Evolutionary conservation across 2,329 filamentous ascomycete species (phyloP), one percentile per base, ranked within the genome.

Genomic region (Albifimbria verrucaria): DNA sequence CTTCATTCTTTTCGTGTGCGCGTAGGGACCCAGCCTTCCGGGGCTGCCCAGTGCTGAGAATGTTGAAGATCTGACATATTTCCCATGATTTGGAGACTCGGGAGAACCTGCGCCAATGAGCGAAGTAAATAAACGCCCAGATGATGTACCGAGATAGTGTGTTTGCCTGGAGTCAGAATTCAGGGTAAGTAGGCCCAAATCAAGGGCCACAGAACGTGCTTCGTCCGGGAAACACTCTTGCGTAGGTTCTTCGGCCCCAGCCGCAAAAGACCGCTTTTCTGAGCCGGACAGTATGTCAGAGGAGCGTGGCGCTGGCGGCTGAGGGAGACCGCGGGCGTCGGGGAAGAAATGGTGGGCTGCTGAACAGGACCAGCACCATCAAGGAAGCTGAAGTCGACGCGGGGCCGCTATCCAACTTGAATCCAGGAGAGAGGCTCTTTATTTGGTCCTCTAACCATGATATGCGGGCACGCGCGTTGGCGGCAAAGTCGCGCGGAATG

Each of bases 141-240:
- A 72, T 2, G 68, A 72, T 1, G 70, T 71, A 4, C 69, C 69
- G 3, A 71, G 61, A 49, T 72, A 72, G 44, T 72, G 69, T 39
- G 62, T 63, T 26, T 72, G 69, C n/a, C 62, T 59, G 1, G 67
- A 67, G 49, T 73, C 69, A 0, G 69, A 68, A 46, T 72, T 69
- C 11, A 73, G 61, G 2, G 70, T 69, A 9, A 72, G 57, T 59
- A 72, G 66, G 0, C 69, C 70, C 1, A 73, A 53, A 23, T 70
- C 66, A 20, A 69, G 60, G 1, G 70, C 66, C 17, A 71, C 65
- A 0, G 68, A 57, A 48, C 62, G 60, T 0, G 62, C 59, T 2
- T 49, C 45, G 26, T 61, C 58, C 1, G 55, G 52, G 11, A 60
- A 58, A 1, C 55, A 56, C 9, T 61, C 59, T 21, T 59, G 51